A percentile compares a stretch with the other conserved stretches of the same genome.
These are phyloP conservation scores for Melanopsichium pennsylvanicum DNA, from an alignment of 1,284 basidiomycete genomes.

Conservation along the genomic window DNA sequence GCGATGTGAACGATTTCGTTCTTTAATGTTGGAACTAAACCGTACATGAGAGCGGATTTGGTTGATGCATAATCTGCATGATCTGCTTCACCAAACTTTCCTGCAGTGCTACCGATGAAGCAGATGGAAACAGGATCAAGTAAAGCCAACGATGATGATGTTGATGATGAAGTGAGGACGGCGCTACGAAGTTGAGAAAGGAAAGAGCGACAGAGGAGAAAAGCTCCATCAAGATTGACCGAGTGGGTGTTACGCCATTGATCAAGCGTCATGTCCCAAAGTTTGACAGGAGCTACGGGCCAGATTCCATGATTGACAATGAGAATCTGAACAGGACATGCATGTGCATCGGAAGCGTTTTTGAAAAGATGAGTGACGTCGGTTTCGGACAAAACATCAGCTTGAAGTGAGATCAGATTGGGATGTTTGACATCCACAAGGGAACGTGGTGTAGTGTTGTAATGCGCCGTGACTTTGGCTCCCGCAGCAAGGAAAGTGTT, in stretches of 20 bases:
- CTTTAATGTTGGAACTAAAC: slow-evolving; percentile 75
- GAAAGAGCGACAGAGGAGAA: slow-evolving; percentile 74
- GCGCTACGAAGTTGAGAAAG: slow-evolving; percentile 69
- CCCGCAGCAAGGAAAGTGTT: slow-evolving; percentile 65
- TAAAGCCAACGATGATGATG: slow-evolving; percentile 64
- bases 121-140: slow-evolving; percentile 72
- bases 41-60: slow-evolving; percentile 76
- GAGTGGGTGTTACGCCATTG: slow-evolving; percentile 75
- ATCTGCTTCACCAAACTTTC: slow-evolving; percentile 76
- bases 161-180: too few relatives aligned
- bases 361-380: slow-evolving; percentile 69
- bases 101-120: slow-evolving; percentile 76
- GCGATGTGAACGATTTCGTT: slow-evolving; percentile 82
- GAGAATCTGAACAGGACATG: slow-evolving; percentile 69
- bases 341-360: slow-evolving; percentile 35
- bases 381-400: slow-evolving; percentile 72
- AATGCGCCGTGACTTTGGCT: slow-evolving; percentile 77
- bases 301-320: slow-evolving; percentile 76
- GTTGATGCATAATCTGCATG: slow-evolving; percentile 48
- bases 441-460: slow-evolving; percentile 71
- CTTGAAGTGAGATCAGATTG: slow-evolving; percentile 69
- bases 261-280: slow-evolving; percentile 73
- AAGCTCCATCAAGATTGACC: slow-evolving; percentile 74
- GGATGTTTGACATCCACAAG: slow-evolving; percentile 66
- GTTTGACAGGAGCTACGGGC: slow-evolving; percentile 68